Conservation (phyloP, 495 filamentous ascomycete genomes). For the Cudoniella acicularis region DNA sequence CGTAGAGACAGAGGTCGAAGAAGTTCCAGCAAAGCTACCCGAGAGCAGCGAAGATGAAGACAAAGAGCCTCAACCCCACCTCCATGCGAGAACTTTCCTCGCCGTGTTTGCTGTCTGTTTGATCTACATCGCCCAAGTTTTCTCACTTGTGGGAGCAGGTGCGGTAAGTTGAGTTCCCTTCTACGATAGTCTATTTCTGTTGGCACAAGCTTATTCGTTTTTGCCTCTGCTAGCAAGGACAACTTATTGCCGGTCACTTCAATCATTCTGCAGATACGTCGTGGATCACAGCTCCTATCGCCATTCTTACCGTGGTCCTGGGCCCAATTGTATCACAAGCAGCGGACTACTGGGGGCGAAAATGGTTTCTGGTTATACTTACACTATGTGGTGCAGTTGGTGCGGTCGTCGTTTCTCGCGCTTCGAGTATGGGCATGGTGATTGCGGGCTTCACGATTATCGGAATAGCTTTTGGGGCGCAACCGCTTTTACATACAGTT, state of each 20-base stretch:
- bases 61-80: conserved; percentile 21
- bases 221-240: neutral
- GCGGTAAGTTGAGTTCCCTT: conserved; percentile 23
- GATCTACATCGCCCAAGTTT: conserved; percentile 32
- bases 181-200: too few species aligned
- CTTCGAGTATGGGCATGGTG: conserved; percentile 29
- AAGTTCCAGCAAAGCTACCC: neutral
- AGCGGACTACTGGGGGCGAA: conserved; percentile 34
- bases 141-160: conserved; percentile 31
- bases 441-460: conserved; percentile 31
- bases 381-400: conserved; percentile 31
- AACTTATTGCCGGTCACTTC: conserved; percentile 23
- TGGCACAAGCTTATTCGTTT: too few species aligned
- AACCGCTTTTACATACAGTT: conserved; percentile 34
- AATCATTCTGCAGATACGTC: conserved; percentile 3
- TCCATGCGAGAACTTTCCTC: conserved; percentile 31
- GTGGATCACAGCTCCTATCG: conserved; percentile 27
- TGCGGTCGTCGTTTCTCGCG: conserved; percentile 28
- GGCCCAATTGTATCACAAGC: conserved; percentile 31
- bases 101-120: conserved; percentile 30
- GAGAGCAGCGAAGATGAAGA: neutral
- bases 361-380: conserved; percentile 31
- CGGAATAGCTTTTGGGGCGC: conserved; percentile 29
- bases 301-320: conserved; percentile 29
- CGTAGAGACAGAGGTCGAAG: neutral